Evolutionary conservation across 2,329 filamentous ascomycete genomes (phyloP).

Genomic region (Aspergillus sp.): DNA sequence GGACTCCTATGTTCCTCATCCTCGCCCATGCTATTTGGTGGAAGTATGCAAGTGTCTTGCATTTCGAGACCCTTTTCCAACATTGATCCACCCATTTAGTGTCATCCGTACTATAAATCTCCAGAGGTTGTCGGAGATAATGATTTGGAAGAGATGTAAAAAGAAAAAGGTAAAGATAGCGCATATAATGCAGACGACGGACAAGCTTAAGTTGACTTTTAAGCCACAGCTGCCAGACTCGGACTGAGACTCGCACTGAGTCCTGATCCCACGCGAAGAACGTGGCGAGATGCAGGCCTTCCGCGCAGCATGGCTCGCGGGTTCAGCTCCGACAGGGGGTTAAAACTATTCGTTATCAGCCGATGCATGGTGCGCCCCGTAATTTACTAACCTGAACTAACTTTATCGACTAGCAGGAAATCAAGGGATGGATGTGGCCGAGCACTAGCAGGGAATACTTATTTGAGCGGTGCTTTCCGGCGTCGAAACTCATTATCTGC

Average conservation of each 20-base stretch:
- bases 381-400: not conserved
- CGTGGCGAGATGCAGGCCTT: too few relatives aligned
- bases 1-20: slow-evolving; percentile 23
- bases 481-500: not conserved
- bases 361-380: not conserved
- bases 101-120: too few relatives aligned
- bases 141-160: too few relatives aligned
- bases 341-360: too few relatives aligned
- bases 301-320: too few relatives aligned
- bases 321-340: too few relatives aligned
- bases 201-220: too few relatives aligned
- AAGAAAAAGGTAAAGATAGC: too few relatives aligned
- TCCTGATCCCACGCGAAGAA: too few relatives aligned
- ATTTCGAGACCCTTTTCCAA: not conserved
- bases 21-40: not conserved
- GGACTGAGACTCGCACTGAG: too few relatives aligned
- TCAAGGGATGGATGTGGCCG: not conserved
- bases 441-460: not conserved
- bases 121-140: not conserved
- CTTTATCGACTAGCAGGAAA: not conserved
- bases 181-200: too few relatives aligned
- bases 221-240: too few relatives aligned
- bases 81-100: not conserved
- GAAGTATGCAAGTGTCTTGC: not conserved
- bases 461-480: not conserved